Percentiles rank a stretch among this genome's conserved stretches.
phyloP scores from a whole-genome alignment of 495 filamentous ascomycete species.

The Annulohypoxylon moriforme region DNA sequence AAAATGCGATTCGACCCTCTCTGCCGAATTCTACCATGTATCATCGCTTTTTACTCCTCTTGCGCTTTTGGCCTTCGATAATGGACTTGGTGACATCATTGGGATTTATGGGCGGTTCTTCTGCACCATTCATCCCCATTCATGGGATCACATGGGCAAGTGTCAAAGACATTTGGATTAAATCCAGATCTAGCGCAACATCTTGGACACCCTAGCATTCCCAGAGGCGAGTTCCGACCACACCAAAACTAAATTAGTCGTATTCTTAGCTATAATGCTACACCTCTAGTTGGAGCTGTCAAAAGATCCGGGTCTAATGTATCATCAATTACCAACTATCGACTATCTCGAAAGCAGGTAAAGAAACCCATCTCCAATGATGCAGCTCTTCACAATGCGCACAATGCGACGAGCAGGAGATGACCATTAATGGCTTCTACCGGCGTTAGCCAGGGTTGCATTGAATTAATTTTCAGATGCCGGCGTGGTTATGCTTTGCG shows the following conservation, averaged over 20 bases:
- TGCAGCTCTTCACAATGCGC: not conserved
- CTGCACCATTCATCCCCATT: constrained; percentile 2
- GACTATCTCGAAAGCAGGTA: constrained; percentile 7
- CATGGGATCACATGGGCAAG: constrained; percentile 19
- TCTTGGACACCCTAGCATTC: constrained; percentile 14
- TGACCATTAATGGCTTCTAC: constrained; percentile 25
- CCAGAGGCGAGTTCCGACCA: constrained; percentile 21
- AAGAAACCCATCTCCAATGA: not conserved
- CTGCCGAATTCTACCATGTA: not conserved
- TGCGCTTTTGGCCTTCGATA: not conserved
- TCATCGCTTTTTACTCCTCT: not conserved
- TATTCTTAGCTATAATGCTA: constrained; percentile 16
- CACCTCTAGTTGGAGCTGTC: constrained; percentile 23
- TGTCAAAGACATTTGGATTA: constrained; percentile 13
- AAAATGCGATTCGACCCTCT: not conserved
- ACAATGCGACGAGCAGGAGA: constrained; percentile 15
- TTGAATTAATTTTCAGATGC: constrained; percentile 20
- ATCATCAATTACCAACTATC: constrained; percentile 5
- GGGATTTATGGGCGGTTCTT: not conserved
- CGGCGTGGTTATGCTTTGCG: constrained; percentile 27
- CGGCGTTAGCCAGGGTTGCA: constrained; percentile 24
- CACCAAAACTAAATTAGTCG: constrained; percentile 27
- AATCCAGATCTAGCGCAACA: constrained; percentile 14
- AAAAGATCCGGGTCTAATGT: constrained; percentile 12
- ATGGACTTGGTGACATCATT: constrained; percentile 27